These are phyloP conservation scores for Plasmodium knowlesi DNA, from an alignment of 169 alveolate species.

Conservation along the genomic window DNA sequence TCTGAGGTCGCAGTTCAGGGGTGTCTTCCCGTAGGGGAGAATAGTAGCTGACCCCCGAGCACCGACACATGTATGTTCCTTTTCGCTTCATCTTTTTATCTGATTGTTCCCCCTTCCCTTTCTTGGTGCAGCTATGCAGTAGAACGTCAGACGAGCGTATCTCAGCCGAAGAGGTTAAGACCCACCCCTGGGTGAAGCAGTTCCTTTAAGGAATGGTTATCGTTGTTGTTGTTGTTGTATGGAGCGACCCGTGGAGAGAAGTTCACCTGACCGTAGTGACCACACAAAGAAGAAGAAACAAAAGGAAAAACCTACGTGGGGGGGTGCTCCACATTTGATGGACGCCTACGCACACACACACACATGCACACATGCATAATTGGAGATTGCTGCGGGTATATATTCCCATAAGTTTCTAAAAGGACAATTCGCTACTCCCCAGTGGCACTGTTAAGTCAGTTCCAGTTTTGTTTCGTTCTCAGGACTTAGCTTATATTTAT, in stretches of 20 bases:
- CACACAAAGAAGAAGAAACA: background rate
- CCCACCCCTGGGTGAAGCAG: constrained; percentile 70
- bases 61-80: background rate
- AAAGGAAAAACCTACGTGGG: background rate
- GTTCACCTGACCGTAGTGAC: background rate
- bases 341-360: too few relatives aligned
- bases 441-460: background rate
- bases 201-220: background rate
- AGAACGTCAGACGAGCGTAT: constrained; percentile 63
- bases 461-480: background rate
- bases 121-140: constrained; percentile 32
- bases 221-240: background rate
- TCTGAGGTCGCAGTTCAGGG: background rate
- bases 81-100: background rate
- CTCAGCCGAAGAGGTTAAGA: constrained; percentile 62
- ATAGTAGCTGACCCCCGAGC: background rate
- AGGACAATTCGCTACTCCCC: background rate
- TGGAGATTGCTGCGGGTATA: background rate
- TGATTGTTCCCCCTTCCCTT: background rate
- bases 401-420: background rate
- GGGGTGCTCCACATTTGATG: background rate
- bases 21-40: background rate
- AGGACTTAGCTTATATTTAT: background rate
- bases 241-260: background rate
- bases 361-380: background rate